phyloP scores from a whole-genome alignment of 1,284 basidiomycete genomes.

The Trichosporon inkin region DNA sequence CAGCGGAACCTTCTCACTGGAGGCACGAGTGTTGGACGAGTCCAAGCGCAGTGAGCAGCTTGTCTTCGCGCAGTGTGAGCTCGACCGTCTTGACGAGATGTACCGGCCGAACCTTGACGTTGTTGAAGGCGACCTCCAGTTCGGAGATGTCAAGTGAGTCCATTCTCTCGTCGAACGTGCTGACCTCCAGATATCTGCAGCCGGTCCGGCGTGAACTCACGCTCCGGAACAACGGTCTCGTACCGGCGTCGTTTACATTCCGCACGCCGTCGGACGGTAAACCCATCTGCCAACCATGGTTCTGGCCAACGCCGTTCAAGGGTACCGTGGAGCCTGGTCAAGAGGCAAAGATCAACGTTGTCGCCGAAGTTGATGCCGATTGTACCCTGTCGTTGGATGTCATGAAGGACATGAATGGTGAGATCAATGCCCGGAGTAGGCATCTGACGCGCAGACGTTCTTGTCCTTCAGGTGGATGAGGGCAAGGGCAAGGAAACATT shows the following conservation, averaged over 20 bases:
- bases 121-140: constrained; percentile 52
- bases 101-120: constrained; percentile 55
- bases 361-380: constrained; percentile 28
- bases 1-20: constrained; percentile 22
- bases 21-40: constrained; percentile 32
- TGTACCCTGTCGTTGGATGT: constrained; percentile 12
- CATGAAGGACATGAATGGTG: constrained; percentile 40
- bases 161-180: constrained; percentile 12
- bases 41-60: constrained; percentile 42
- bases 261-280: constrained; percentile 32
- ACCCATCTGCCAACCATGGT: constrained; percentile 39
- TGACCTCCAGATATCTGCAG: constrained; percentile 23
- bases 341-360: constrained; percentile 26
- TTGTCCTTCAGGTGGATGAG: constrained; percentile 37
- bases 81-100: constrained; percentile 50
- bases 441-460: constrained; percentile 43
- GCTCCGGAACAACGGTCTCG: constrained; percentile 36
- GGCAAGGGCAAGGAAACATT: constrained; percentile 46
- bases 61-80: constrained; percentile 41
- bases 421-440: neutral
- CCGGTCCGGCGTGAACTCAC: constrained; percentile 23
- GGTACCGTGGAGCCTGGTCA: constrained; percentile 31
- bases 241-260: constrained; percentile 38
- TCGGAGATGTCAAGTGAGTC: constrained; percentile 37
- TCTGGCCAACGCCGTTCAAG: constrained; percentile 36